These are phyloP conservation scores for Sporothrix mexicana DNA, from an alignment of 2,329 filamentous ascomycete species.

Conservation along the genomic window DNA sequence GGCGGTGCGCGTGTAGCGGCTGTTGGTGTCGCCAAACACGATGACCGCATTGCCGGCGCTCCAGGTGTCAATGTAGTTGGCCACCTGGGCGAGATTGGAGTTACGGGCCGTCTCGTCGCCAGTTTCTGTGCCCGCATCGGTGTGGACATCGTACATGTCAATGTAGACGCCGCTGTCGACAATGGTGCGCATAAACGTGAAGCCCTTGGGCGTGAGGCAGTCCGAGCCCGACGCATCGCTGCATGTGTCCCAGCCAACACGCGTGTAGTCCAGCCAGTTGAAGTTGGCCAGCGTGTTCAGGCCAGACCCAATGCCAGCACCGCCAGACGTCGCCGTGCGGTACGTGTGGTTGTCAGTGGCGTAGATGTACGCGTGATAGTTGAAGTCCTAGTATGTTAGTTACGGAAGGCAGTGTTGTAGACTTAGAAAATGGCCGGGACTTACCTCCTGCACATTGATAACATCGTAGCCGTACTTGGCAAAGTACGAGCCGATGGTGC, in stretches of 20 bases:
- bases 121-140: constrained; percentile 63
- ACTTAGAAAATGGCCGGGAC: too few species aligned
- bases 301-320: constrained; percentile 66
- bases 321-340: constrained; percentile 69
- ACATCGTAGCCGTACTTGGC: constrained; percentile 63
- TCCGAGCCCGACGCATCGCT: constrained; percentile 61
- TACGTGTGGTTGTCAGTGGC: constrained; percentile 63
- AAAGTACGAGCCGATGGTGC: constrained; percentile 62
- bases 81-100: constrained; percentile 64
- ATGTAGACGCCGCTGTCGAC: constrained; percentile 61
- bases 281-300: constrained; percentile 68
- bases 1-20: constrained; percentile 63
- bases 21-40: constrained; percentile 69
- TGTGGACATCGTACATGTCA: constrained; percentile 70
- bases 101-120: constrained; percentile 62
- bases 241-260: constrained; percentile 65
- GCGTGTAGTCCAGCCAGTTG: constrained; percentile 60
- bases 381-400: constrained; percentile 60
- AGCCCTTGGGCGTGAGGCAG: constrained; percentile 72
- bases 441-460: constrained; percentile 68
- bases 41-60: constrained; percentile 67
- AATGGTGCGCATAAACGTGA: constrained; percentile 67
- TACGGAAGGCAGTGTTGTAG: too few species aligned
- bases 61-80: constrained; percentile 60
- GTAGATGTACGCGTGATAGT: constrained; percentile 70